Percentiles rank a stretch among this genome's conserved stretches.
These are phyloP conservation scores for Trichoderma polysporum DNA, from an alignment of 2,329 filamentous ascomycete genomes.

Conservation along the genomic window DNA sequence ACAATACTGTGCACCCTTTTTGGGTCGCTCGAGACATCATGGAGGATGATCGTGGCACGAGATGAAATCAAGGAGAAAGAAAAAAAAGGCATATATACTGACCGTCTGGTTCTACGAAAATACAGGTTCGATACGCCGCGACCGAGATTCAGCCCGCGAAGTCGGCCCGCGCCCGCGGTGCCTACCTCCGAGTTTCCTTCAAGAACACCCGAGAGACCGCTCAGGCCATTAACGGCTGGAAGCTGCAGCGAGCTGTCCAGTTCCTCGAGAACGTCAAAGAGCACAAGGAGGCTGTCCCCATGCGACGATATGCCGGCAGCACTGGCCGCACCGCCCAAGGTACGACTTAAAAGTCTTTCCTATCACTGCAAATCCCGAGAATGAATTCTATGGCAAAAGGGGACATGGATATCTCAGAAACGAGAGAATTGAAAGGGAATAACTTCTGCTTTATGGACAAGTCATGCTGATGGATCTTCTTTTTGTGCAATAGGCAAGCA, in stretches of 20 bases:
- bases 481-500: slow-evolving; percentile 73
- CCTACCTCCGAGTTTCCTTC: slow-evolving; percentile 98
- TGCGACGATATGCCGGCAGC: slow-evolving; percentile 95
- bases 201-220: slow-evolving; percentile 99
- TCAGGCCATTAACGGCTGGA: slow-evolving; percentile 99
- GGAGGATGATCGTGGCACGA: neutral
- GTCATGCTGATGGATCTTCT: slow-evolving; percentile 30
- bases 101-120: slow-evolving; percentile 25
- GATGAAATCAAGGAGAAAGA: neutral
- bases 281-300: slow-evolving; percentile 96
- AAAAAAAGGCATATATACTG: slow-evolving; percentile 17
- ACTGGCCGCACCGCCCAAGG: slow-evolving; percentile 97
- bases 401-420: neutral
- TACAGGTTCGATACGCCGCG: slow-evolving; percentile 92
- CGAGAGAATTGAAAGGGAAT: neutral
- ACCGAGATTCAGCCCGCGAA: slow-evolving; percentile 83
- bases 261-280: slow-evolving; percentile 98
- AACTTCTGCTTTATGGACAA: neutral
- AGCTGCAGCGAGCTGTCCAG: slow-evolving; percentile 87
- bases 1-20: neutral
- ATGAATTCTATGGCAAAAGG: neutral
- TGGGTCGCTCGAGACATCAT: neutral
- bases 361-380: neutral
- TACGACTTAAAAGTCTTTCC: slow-evolving; percentile 54
- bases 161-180: slow-evolving; percentile 96